Percentiles rank a stretch among this genome's conserved stretches.
Evolutionary conservation across 2,329 filamentous ascomycete species (phyloP).

Genomic region (Monosporascus sp.): DNA sequence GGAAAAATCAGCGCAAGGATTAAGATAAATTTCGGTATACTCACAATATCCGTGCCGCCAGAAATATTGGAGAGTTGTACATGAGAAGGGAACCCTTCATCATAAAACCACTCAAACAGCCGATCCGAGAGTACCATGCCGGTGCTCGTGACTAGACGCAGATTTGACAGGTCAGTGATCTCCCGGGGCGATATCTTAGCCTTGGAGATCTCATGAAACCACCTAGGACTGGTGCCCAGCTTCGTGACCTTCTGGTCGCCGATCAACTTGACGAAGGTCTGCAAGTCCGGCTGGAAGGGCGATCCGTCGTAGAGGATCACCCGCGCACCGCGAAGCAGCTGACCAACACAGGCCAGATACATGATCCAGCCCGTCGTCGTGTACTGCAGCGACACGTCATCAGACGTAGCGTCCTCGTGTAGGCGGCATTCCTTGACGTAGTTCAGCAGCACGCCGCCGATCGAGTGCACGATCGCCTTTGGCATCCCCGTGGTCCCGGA

Average conservation of each 20-base stretch:
- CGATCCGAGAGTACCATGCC: constrained; percentile 78
- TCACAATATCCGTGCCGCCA: constrained; percentile 71
- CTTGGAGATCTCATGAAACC: constrained; percentile 68
- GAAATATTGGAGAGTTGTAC: constrained; percentile 70
- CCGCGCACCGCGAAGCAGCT: constrained; percentile 55
- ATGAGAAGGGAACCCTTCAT: constrained; percentile 61
- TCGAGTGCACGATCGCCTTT: constrained; percentile 80
- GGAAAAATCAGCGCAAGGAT: background rate
- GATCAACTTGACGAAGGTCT: constrained; percentile 57
- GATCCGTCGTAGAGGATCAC: constrained; percentile 78
- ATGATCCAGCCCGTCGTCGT: constrained; percentile 84
- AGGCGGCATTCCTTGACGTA: constrained; percentile 53
- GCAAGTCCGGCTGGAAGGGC: constrained; percentile 67
- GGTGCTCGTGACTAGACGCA: constrained; percentile 63
- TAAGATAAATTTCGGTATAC: constrained; percentile 12
- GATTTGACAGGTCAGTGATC: constrained; percentile 55
- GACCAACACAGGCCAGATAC: constrained; percentile 62
- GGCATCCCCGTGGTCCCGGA: constrained; percentile 79
- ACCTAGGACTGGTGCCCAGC: constrained; percentile 71
- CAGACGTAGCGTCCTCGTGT: constrained; percentile 37
- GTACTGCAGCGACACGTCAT: constrained; percentile 47
- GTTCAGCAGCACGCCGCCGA: constrained; percentile 58
- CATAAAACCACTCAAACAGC: constrained; percentile 75
- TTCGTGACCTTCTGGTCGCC: constrained; percentile 63
- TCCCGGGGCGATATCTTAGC: constrained; percentile 57